A percentile compares a stretch with the other conserved stretches of the same genome.
phyloP scores from a whole-genome alignment of 2,329 filamentous ascomycete genomes.

The Ceratocystis huliohia region DNA sequence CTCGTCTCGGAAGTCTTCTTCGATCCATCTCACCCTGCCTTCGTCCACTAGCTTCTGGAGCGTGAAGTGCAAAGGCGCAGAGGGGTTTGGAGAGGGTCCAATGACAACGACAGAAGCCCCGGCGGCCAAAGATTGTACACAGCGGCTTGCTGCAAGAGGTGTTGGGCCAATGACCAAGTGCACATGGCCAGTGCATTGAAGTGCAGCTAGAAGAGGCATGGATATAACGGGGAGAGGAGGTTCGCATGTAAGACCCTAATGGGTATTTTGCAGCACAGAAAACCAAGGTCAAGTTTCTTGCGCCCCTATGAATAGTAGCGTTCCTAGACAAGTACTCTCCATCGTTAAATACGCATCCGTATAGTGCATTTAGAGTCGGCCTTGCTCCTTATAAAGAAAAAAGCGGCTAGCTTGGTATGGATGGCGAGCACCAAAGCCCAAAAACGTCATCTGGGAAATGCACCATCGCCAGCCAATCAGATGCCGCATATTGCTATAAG shows the following conservation, averaged over 20 bases:
- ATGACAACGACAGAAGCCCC: constrained; percentile 73
- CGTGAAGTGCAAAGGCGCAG: constrained; percentile 43
- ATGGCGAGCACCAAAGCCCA: constrained; percentile 12
- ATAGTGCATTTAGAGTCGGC: neutral
- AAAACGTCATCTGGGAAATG: constrained; percentile 12
- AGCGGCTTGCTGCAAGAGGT: constrained; percentile 74
- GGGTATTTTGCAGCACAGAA: neutral
- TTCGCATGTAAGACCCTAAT: neutral
- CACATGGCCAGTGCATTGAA: constrained; percentile 55
- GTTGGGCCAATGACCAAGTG: constrained; percentile 82
- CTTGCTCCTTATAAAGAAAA: neutral
- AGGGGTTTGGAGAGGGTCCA: constrained; percentile 43
- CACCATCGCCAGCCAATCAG: constrained; percentile 12
- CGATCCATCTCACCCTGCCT: constrained; percentile 52
- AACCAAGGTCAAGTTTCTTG: neutral
- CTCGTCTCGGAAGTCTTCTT: constrained; percentile 52
- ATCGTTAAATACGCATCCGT: neutral
- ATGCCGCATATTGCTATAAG: neutral
- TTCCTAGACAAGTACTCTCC: neutral
- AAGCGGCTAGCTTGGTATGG: constrained; percentile 7
- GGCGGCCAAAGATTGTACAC: constrained; percentile 63
- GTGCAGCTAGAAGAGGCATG: constrained; percentile 50
- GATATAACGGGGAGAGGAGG: neutral
- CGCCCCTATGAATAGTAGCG: neutral
- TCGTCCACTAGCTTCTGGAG: constrained; percentile 53